A percentile compares a stretch with the other conserved stretches of the same genome.
These are phyloP conservation scores for Chrysosporium keratinophilum DNA, from an alignment of 2,329 filamentous ascomycete genomes.

Conservation along the genomic window DNA sequence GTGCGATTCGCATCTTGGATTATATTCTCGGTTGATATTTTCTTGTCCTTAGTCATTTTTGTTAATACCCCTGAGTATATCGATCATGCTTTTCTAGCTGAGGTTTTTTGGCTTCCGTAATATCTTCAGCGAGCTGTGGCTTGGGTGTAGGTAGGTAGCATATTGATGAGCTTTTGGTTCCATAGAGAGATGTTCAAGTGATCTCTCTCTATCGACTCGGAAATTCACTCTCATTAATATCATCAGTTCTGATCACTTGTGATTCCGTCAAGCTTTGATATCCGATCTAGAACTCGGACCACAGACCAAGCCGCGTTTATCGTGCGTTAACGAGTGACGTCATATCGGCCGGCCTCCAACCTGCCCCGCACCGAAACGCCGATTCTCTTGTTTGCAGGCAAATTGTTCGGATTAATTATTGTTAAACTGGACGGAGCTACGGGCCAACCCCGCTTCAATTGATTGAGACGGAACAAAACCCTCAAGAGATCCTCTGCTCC, in stretches of 20 bases:
- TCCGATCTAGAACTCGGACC: background rate
- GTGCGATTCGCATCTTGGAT: no score
- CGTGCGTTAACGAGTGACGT: background rate
- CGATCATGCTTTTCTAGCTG: background rate
- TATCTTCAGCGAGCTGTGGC: background rate
- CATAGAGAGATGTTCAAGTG: background rate
- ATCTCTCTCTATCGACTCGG: background rate
- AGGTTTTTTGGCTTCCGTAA: background rate
- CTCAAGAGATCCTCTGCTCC: no score
- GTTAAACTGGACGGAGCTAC: no score
- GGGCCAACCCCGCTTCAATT: no score
- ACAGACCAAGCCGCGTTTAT: background rate
- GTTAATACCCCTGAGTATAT: slow-evolving; percentile 1
- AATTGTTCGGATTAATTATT: no score
- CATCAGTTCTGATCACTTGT: background rate
- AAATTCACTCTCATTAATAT: background rate
- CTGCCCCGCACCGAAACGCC: background rate
- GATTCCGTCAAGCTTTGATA: no score
- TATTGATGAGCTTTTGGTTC: background rate
- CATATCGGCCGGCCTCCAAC: background rate
- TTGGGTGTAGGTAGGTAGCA: background rate
- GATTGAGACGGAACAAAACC: no score
- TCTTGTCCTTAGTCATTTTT: background rate
- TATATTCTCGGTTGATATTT: background rate
- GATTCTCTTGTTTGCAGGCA: no score